These are phyloP conservation scores for Eimeria necatrix DNA, from an alignment of 169 alveolate genomes.

Conservation along the genomic window DNA sequence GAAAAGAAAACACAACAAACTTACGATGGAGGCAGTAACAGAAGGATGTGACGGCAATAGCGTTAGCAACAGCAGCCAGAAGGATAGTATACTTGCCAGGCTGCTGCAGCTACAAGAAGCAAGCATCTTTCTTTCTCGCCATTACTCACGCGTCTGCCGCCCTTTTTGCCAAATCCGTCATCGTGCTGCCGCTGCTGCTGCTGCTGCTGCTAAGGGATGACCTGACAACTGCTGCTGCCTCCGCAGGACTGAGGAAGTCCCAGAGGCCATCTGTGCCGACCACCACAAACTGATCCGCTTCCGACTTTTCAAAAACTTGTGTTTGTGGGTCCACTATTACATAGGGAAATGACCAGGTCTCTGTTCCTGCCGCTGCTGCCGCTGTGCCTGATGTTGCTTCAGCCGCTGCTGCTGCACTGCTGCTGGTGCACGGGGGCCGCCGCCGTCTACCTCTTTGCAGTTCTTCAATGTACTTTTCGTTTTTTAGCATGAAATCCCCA, in stretches of 20 bases:
- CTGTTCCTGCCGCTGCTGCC: neutral
- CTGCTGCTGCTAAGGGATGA: constrained; percentile 52
- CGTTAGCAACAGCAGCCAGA: neutral
- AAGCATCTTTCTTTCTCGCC: neutral
- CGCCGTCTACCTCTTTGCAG: constrained; percentile 53
- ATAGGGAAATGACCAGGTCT: constrained; percentile 85
- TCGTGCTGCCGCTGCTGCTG: constrained; percentile 24
- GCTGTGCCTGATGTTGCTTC: constrained; percentile 37
- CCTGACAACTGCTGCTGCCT: constrained; percentile 73
- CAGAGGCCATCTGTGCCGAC: constrained; percentile 87
- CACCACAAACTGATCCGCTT: constrained; percentile 83
- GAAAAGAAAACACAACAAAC: neutral
- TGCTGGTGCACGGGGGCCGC: constrained; percentile 51
- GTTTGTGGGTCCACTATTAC: constrained; percentile 84
- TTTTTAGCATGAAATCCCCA: constrained; percentile 87
- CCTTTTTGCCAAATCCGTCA: neutral
- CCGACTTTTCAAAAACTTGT: constrained; percentile 36
- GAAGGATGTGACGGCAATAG: neutral
- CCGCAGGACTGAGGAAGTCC: constrained; percentile 82
- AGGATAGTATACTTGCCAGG: neutral
- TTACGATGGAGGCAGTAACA: neutral
- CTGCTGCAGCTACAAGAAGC: constrained; percentile 7
- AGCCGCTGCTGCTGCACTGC: constrained; percentile 57
- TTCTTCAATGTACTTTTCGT: constrained; percentile 78
- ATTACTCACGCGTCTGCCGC: constrained; percentile 32